These are phyloP conservation scores for Penicillium manginii DNA, from an alignment of 495 filamentous ascomycete species.

Conservation along the genomic window DNA sequence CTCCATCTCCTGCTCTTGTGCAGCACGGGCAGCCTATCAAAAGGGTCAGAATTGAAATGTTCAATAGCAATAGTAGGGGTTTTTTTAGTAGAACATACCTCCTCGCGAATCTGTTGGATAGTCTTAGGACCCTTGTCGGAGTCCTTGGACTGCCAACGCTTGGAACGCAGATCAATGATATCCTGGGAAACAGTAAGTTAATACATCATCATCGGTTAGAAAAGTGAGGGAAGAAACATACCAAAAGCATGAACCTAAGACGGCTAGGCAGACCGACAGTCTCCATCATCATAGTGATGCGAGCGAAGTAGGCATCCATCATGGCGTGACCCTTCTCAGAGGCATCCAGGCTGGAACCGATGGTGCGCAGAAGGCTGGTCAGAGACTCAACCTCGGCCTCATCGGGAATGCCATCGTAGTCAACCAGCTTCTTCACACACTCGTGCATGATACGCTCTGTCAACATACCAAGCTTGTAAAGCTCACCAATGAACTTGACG, in stretches of 20 bases:
- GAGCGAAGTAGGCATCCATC: slow-evolving; percentile 93
- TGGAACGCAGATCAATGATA: slow-evolving; percentile 77
- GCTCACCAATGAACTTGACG: slow-evolving; percentile 98
- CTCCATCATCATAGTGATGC: slow-evolving; percentile 79
- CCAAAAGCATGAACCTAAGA: slow-evolving; percentile 92
- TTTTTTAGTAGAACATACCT: slow-evolving; percentile 54
- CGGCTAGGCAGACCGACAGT: slow-evolving; percentile 80
- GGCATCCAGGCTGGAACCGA: slow-evolving; percentile 80
- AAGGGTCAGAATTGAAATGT: neutral
- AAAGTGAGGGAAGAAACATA: slow-evolving; percentile 31
- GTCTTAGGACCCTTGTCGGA: slow-evolving; percentile 92
- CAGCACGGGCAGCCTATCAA: slow-evolving; percentile 69
- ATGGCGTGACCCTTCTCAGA: slow-evolving; percentile 78
- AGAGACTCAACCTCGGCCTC: slow-evolving; percentile 96
- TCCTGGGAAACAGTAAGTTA: slow-evolving; percentile 55
- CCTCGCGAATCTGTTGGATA: slow-evolving; percentile 84
- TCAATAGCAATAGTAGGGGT: no score
- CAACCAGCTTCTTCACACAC: slow-evolving; percentile 94
- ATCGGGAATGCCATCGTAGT: slow-evolving; percentile 91
- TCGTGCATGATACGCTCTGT: slow-evolving; percentile 99
- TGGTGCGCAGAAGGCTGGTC: slow-evolving; percentile 87
- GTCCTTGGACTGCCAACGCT: slow-evolving; percentile 83
- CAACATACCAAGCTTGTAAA: slow-evolving; percentile 98
- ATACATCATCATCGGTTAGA: neutral
- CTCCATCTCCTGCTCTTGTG: slow-evolving; percentile 61